Evolutionary conservation across 1,284 basidiomycete genomes (phyloP).

Genomic region (Papiliotrema fonsecae): DNA sequence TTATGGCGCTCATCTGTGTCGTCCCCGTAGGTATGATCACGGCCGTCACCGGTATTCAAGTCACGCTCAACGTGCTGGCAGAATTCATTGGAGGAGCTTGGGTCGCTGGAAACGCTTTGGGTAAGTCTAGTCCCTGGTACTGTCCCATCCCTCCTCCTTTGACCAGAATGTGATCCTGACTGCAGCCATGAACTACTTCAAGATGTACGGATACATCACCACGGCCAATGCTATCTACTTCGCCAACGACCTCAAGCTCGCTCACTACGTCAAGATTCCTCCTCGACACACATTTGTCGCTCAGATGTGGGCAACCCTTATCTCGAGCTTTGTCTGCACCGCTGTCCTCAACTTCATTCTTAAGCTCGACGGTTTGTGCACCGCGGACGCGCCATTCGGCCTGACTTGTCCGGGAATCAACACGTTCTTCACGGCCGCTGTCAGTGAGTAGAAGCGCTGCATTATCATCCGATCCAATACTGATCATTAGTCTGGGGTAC

Average conservation of each 20-base stretch:
- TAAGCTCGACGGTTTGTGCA: constrained; percentile 21
- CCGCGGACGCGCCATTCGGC: constrained; percentile 15
- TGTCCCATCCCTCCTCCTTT: too few relatives aligned
- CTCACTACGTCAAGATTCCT: constrained; percentile 32
- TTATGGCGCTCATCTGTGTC: constrained; percentile 52
- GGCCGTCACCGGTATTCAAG: constrained; percentile 56
- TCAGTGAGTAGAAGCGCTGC: too few relatives aligned
- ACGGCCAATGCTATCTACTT: constrained; percentile 52
- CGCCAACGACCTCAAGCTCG: constrained; percentile 53
- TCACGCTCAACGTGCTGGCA: constrained; percentile 53
- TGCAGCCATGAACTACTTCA: constrained; percentile 66
- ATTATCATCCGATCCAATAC: too few relatives aligned
- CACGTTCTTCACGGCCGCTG: constrained; percentile 12
- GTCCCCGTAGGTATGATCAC: constrained; percentile 57
- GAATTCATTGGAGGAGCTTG: constrained; percentile 58
- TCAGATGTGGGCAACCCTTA: constrained; percentile 61
- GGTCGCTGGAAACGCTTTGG: constrained; percentile 54
- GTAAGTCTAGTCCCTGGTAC: too few relatives aligned
- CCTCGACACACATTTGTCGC: constrained; percentile 57
- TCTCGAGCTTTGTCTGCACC: constrained; percentile 46
- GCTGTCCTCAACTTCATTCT: constrained; percentile 28
- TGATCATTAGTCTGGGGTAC: constrained; percentile 1
- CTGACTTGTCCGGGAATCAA: constrained; percentile 10
- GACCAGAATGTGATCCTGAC: too few relatives aligned
- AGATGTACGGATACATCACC: constrained; percentile 53